Percentiles rank a stretch among this genome's conserved stretches.
Evolutionary conservation across 2,329 filamentous ascomycete genomes (phyloP).

Genomic region (Beauveria rudraprayagi): DNA sequence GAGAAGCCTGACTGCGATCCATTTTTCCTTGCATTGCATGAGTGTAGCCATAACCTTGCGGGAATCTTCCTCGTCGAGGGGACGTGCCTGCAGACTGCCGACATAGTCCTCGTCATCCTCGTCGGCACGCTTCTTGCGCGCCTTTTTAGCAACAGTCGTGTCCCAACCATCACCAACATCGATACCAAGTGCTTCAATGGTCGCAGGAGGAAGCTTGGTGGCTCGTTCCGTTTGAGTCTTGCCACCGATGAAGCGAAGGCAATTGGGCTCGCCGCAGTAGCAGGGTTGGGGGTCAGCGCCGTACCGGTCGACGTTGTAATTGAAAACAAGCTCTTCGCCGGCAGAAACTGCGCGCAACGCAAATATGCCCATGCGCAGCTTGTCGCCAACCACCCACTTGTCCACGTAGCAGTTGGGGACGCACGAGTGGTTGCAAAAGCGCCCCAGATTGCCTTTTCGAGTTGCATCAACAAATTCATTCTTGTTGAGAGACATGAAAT

Average conservation of each 20-base stretch:
- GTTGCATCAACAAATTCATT: constrained; percentile 97
- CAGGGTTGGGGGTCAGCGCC: constrained; percentile 94
- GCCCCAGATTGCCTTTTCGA: constrained; percentile 88
- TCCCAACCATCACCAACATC: constrained; percentile 91
- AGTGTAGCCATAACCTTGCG: constrained; percentile 94
- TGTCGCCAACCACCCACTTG: constrained; percentile 97
- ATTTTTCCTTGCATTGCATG: constrained; percentile 98
- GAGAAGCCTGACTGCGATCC: constrained; percentile 94
- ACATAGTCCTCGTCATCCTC: constrained; percentile 96
- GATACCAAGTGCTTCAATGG: constrained; percentile 91
- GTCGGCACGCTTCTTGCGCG: constrained; percentile 81
- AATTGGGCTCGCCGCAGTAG: constrained; percentile 92
- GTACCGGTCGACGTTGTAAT: constrained; percentile 98
- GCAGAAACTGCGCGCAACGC: constrained; percentile 74
- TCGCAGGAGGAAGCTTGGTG: constrained; percentile 81
- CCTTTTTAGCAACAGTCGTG: constrained; percentile 78
- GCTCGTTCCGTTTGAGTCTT: constrained; percentile 95
- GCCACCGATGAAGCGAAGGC: constrained; percentile 91
- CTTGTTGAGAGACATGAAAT: constrained; percentile 98
- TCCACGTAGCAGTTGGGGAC: constrained; percentile 98
- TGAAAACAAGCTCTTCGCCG: constrained; percentile 95
- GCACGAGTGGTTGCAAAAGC: constrained; percentile 98
- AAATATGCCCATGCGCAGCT: constrained; percentile 98
- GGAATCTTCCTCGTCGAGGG: constrained; percentile 72
- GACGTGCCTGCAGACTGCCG: constrained; percentile 74